Evolutionary conservation across 768 basidiomycete genomes (phyloP).

Genomic region (Infundibulicybe gibba): DNA sequence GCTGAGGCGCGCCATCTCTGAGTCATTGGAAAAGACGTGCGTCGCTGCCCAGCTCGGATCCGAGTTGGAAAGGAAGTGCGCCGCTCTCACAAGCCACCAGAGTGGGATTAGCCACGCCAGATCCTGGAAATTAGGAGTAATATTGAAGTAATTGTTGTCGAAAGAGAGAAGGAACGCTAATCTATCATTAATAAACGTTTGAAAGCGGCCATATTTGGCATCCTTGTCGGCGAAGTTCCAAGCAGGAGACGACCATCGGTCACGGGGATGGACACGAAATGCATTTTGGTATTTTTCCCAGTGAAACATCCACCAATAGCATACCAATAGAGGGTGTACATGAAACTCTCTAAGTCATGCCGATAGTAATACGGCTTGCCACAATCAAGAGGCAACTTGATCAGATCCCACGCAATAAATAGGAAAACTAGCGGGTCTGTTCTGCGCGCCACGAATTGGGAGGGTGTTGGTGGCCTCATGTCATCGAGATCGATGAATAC

Average conservation of each 20-base stretch:
- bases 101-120: neutral
- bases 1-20: no score
- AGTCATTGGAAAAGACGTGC: no score
- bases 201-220: neutral
- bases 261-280: neutral
- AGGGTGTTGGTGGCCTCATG: neutral
- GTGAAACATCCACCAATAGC: neutral
- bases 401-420: neutral
- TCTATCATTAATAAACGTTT: neutral
- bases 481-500: neutral
- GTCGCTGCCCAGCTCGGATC: no score
- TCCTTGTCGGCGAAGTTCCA: neutral
- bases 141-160: neutral
- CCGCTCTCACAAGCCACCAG: neutral
- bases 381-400: neutral
- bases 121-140: neutral
- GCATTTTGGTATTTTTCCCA: neutral
- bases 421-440: neutral
- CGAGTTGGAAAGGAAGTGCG: neutral
- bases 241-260: neutral
- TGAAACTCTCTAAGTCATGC: constrained; percentile 1
- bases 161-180: neutral
- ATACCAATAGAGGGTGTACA: constrained; percentile 4
- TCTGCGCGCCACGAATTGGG: neutral
- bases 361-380: neutral